phyloP scores from a whole-genome alignment of 352 stramenopile genomes.

The Globisporangium canariense region DNA sequence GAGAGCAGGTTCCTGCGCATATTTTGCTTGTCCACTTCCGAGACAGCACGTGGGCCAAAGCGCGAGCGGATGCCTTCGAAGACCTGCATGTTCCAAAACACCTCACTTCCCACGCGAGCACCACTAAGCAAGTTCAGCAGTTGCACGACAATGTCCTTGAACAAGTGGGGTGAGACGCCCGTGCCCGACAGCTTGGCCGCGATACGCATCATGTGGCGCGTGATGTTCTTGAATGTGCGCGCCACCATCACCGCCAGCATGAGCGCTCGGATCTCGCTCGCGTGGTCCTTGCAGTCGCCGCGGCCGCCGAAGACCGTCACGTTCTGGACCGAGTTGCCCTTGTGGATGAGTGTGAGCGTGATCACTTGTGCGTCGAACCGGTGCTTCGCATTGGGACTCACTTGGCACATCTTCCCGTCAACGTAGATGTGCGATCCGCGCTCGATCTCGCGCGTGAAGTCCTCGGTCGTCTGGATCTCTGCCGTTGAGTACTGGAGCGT shows the following conservation, averaged over 20 bases:
- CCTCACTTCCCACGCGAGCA: conserved; percentile 48
- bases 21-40: conserved; percentile 77
- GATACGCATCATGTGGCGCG: conserved; percentile 70
- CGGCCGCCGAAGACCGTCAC: conserved; percentile 63
- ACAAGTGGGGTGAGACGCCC: conserved; percentile 37
- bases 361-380: conserved; percentile 57
- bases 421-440: conserved; percentile 63
- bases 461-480: conserved; percentile 71
- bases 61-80: conserved; percentile 70
- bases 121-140: conserved; percentile 72
- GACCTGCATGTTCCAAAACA: conserved; percentile 69
- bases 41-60: conserved; percentile 66
- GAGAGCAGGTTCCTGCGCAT: conserved; percentile 53
- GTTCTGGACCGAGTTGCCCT: conserved; percentile 70
- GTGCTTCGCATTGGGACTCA: conserved; percentile 43
- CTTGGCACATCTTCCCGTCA: conserved; percentile 40
- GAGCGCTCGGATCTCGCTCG: conserved; percentile 47
- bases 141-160: conserved; percentile 49
- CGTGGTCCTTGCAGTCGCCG: conserved; percentile 53
- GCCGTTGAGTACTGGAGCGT: conserved; percentile 79
- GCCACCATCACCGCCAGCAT: conserved; percentile 87
- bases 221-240: conserved; percentile 84
- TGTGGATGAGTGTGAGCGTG: conserved; percentile 54
- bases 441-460: conserved; percentile 82
- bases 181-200: conserved; percentile 29